Evolutionary conservation across 2,329 filamentous ascomycete species (phyloP), one percentile per base, ranked within the genome.

Genomic region (Venturia nashicola): DNA sequence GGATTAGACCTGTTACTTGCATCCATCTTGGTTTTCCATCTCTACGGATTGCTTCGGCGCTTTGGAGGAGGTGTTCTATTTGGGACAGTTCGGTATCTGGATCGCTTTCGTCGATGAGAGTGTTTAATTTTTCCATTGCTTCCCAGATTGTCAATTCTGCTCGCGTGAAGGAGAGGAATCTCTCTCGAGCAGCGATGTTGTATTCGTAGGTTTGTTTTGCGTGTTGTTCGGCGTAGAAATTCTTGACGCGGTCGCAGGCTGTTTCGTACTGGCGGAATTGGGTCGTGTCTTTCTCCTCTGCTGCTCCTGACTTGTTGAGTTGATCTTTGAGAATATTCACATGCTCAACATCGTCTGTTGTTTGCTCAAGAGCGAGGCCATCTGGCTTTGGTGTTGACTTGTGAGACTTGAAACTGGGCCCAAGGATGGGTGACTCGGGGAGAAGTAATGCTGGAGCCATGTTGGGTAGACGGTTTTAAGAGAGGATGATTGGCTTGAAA

Each of bases 71-170:
- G 76, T 96, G 91, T 76, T 95, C 88, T 72, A 96, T 95, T 78
- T 96, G 91, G 36, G 86, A 88, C 67, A 96, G 86, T 59, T 84
- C 85, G 57, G 91, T 96, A 77, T 96, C 91, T 1, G 91, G 91
- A 78, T 96, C 91, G 23, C 87, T 91, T 76, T 95, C 89, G 77
- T 96, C 91, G 74, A 96, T 89, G 62, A 96, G 83, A 0, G 88
- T 91, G 82, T 96, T 90, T 71, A 96, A 86, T 76, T 91, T 92
- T 82, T 95, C 90, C 77, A 96, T 94, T 23, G 91, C 91, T 74
- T 95, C 81, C 91, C 91, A 96, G 73, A 96, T 82, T 67, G 86
- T 88, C 89, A 96, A 90, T 74, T 88, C 82, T 18, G 87, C 85
- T 63, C 88, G 84, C 1, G 83, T 83, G 66, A 86, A 83, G 67